These are phyloP conservation scores for Kuraishia capsulata DNA, from an alignment of 805 yeast genomes.

Conservation along the genomic window DNA sequence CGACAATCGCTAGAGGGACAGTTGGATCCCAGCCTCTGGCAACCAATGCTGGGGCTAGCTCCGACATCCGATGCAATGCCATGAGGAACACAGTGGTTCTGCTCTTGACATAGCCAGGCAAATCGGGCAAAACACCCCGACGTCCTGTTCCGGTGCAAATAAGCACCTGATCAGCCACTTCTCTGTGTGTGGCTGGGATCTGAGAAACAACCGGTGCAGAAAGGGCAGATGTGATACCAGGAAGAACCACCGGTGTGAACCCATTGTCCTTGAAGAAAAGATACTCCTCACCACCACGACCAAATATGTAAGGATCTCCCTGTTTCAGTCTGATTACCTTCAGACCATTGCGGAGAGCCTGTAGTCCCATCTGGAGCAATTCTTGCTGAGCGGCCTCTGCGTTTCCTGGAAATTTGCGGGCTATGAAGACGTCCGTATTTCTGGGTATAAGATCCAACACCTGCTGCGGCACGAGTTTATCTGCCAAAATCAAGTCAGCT, in stretches of 20 bases:
- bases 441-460: constrained; percentile 78
- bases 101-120: constrained; percentile 63
- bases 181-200: constrained; percentile 89
- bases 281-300: constrained; percentile 93
- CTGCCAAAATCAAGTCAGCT: constrained; percentile 84
- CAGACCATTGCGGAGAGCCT: constrained; percentile 53
- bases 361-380: constrained; percentile 62
- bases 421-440: constrained; percentile 70
- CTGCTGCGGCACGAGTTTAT: constrained; percentile 84
- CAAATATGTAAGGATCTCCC: constrained; percentile 95
- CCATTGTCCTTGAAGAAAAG: constrained; percentile 62
- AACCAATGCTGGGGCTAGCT: constrained; percentile 37
- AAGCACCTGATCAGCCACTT: constrained; percentile 84
- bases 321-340: constrained; percentile 86
- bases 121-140: constrained; percentile 67
- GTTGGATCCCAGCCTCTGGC: constrained; percentile 56
- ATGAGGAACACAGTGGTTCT: constrained; percentile 84
- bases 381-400: constrained; percentile 92
- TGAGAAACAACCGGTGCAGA: constrained; percentile 77
- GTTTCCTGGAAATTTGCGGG: constrained; percentile 92
- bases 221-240: constrained; percentile 86
- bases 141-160: constrained; percentile 94
- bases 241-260: constrained; percentile 61
- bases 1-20: constrained; percentile 78
- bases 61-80: constrained; percentile 75